Evolutionary conservation across 768 basidiomycete species (phyloP), one percentile per base, ranked within the genome.

Genomic region (Coprinopsis cinerea): DNA sequence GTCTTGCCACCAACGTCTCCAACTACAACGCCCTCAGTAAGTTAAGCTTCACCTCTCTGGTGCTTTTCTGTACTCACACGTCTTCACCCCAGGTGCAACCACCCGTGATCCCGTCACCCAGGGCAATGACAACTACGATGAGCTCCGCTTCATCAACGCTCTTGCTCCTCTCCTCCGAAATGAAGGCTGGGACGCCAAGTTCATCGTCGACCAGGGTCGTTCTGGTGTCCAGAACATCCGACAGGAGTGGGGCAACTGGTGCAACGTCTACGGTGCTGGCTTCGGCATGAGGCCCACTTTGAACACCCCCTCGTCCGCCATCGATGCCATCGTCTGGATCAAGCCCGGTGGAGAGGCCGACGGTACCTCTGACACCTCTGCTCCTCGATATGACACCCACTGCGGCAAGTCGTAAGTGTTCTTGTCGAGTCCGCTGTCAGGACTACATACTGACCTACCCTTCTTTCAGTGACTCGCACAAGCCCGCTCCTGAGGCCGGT

Each of bases 291-390:
- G 69, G 47, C 81, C 81, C 26, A 82, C 82, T 32, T 67, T 67
- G 48, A 75, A 66, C 71, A 81, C 80, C 18, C 76, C 77, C 30
- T 73, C 71, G 39, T 61, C 68, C 43, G 67, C 75, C 56, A 77
- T 82, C 53, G 81, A 83, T 59, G 65, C 80, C 42, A 76, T 82
- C 59, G 78, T 81, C 53, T 83, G 80, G 80, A 73, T 79, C 56
- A 83, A 83, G 69, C 81, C 82, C 32, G 80, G 81, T 72, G 81
- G 82, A 57, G 80, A 82, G 65, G 78, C 73, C 54, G 81, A 82
- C 57, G 81, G 82, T 57, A 82, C 81, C 27, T 73, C 68, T 53
- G 73, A 82, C 71, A 72, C 68, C 42, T 75, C 76, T 14, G 65
- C 81, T 20, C 58, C 71, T 13, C 74, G 79, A 44, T 81, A 69